Evolutionary conservation across 1,284 basidiomycete genomes (phyloP), one percentile per base, ranked within the genome.

Genomic region (Pseudozyma tsukubaensis): DNA sequence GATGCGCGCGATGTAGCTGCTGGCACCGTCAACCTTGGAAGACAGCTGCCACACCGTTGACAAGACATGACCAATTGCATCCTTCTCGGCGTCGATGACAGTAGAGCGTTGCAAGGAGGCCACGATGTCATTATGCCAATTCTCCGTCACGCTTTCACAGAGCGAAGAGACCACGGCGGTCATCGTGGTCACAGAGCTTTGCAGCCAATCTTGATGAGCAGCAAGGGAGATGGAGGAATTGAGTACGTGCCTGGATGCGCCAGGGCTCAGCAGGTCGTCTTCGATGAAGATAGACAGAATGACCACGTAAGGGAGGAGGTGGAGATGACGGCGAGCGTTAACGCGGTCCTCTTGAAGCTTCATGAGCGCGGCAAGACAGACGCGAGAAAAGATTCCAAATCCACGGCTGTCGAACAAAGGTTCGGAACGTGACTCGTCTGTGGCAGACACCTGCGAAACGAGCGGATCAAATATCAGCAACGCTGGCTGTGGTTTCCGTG

Each of bases 341-440:
- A 87, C 86, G 16, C 92, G 89, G 77, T 94, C 89, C 3, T 89
- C 86, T 1, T 87, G 82, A 36, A 94, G 86, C 35, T 90, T 83
- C 1, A 88, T 85, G 3, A 94, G 85, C 12, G 92, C 85, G 0
- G 90, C 90, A 44, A 87, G 85, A 12, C 90, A 87, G 1, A 88
- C 85, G 10, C 94, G 89, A 0, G 90, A 89, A 76, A 92, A 94
- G 4, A 87, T 77, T 0, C 88, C 87, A 40, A 89, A 88, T 0
- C 90, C 90, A 18, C 85, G 85, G 0, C 68, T 66, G 74, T 92
- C 89, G 54, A 68, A 19, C 4, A 60, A 49, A 14, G 59, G 47
- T n/a, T 57, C 52, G 14, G 47, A 21, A 6, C 44, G 24, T 14
- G 50, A 34, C 4, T 36, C 3, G 5, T 48, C 47, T 1, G 34